These are phyloP conservation scores for Candida jianshihensis DNA, from an alignment of 805 yeast species.

Conservation along the genomic window DNA sequence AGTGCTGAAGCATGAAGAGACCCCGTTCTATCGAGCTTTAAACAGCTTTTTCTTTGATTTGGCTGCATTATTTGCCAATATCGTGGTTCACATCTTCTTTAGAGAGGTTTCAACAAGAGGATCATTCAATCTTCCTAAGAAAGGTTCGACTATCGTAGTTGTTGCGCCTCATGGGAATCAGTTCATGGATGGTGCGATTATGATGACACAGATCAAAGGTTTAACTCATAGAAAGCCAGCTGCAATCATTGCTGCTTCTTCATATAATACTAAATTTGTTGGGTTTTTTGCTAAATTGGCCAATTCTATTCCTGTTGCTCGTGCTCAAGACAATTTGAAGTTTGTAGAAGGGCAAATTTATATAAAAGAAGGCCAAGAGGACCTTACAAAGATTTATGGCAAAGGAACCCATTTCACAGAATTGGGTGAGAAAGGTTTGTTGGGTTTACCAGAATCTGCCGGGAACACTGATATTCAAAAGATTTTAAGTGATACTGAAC, in stretches of 20 bases:
- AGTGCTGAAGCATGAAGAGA: neutral
- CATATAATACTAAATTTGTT: conserved; percentile 55
- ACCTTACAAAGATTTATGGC: conserved; percentile 52
- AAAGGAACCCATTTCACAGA: conserved; percentile 54
- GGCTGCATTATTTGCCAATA: conserved; percentile 16
- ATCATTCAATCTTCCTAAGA: conserved; percentile 51
- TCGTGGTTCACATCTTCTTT: conserved; percentile 41
- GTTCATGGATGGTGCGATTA: conserved; percentile 73
- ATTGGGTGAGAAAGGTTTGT: conserved; percentile 53
- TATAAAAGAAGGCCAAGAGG: conserved; percentile 34
- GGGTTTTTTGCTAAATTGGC: conserved; percentile 72
- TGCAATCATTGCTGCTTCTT: conserved; percentile 76
- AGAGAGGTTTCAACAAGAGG: conserved; percentile 72
- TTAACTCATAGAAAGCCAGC: conserved; percentile 60
- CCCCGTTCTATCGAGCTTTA: conserved; percentile 1
- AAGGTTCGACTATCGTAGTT: conserved; percentile 67
- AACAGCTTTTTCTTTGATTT: conserved; percentile 14
- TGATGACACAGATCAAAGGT: conserved; percentile 67
- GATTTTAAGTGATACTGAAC: conserved; percentile 65
- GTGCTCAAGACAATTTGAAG: conserved; percentile 80
- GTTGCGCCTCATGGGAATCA: conserved; percentile 87
- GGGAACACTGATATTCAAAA: conserved; percentile 70
- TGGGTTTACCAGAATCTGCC: conserved; percentile 70
- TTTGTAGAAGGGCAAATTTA: conserved; percentile 63
- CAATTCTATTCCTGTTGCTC: conserved; percentile 78